Evolutionary conservation across 257 asterid genomes (phyloP).

Genomic region (Penstemon eatonii): DNA sequence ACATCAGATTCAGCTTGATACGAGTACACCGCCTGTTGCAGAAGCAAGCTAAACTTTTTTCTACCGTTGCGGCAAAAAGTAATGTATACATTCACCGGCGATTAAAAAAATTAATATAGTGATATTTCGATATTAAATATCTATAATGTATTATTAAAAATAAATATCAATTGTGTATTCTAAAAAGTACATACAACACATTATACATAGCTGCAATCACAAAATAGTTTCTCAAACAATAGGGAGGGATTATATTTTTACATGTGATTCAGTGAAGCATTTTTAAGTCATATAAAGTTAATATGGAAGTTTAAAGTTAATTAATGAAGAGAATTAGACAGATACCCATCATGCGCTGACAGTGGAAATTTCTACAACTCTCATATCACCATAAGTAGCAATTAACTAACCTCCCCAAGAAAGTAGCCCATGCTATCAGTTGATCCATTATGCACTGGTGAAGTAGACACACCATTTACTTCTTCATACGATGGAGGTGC

Average conservation of each 20-base stretch:
- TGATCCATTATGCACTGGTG: conserved; percentile 78
- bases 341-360: conserved; percentile 14
- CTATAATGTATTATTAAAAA: too few relatives aligned
- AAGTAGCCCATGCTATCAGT: conserved; percentile 93
- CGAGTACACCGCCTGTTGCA: conserved; percentile 61
- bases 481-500: conserved; percentile 97
- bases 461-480: conserved; percentile 66
- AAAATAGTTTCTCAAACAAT: too few relatives aligned
- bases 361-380: conserved; percentile 8
- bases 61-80: background rate
- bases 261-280: too few relatives aligned
- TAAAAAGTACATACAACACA: too few relatives aligned
- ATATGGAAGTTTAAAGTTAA: too few relatives aligned
- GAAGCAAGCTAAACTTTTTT: conserved; percentile 24
- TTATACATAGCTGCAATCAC: too few relatives aligned
- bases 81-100: conserved; percentile 11
- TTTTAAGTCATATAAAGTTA: too few relatives aligned
- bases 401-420: conserved; percentile 88
- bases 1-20: conserved; percentile 90
- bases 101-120: too few relatives aligned
- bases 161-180: too few relatives aligned
- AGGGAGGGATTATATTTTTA: too few relatives aligned
- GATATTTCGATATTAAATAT: too few relatives aligned
- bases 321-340: conserved; percentile 24
- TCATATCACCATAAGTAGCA: background rate